A percentile compares a stretch with the other conserved stretches of the same genome.
phyloP scores from a whole-genome alignment of 2,329 filamentous ascomycete species.

The Chlorencoelia australis region DNA sequence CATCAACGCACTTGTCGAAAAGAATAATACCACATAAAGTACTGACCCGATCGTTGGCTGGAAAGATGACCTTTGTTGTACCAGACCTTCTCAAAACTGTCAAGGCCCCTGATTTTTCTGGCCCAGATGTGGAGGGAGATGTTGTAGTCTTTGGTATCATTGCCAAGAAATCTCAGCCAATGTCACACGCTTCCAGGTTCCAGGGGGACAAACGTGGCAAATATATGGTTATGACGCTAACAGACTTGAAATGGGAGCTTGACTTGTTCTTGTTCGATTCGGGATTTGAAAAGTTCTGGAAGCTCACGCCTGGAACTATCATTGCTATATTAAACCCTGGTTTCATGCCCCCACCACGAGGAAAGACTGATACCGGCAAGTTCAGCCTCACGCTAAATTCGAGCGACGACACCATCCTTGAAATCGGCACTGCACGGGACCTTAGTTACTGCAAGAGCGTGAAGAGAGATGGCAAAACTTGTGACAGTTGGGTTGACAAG shows the following conservation, averaged over 20 bases:
- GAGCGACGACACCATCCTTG: constrained; percentile 79
- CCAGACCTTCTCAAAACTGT: constrained; percentile 73
- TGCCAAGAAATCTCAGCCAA: constrained; percentile 78
- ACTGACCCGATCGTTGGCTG: constrained; percentile 65
- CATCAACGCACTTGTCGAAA: constrained; percentile 71
- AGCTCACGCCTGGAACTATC: constrained; percentile 81
- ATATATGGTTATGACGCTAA: constrained; percentile 86
- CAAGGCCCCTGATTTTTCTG: constrained; percentile 71
- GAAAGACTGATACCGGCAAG: constrained; percentile 65
- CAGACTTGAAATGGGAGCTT: constrained; percentile 81
- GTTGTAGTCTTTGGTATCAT: constrained; percentile 84
- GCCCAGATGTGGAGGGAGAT: constrained; percentile 76
- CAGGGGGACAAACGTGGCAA: constrained; percentile 52
- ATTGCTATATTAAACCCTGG: constrained; percentile 85
- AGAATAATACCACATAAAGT: constrained; percentile 74
- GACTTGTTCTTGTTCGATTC: constrained; percentile 88
- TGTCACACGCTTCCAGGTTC: constrained; percentile 42
- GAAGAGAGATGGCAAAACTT: constrained; percentile 74
- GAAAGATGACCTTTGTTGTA: constrained; percentile 67
- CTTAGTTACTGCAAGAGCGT: constrained; percentile 79
- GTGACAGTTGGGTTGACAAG: constrained; percentile 76
- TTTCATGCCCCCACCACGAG: constrained; percentile 76
- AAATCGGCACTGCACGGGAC: constrained; percentile 77
- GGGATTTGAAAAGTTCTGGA: constrained; percentile 89
- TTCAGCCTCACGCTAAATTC: constrained; percentile 82